These are phyloP conservation scores for Nitzschia sp. DNA, from an alignment of 108 stramenopile species.

Conservation along the genomic window DNA sequence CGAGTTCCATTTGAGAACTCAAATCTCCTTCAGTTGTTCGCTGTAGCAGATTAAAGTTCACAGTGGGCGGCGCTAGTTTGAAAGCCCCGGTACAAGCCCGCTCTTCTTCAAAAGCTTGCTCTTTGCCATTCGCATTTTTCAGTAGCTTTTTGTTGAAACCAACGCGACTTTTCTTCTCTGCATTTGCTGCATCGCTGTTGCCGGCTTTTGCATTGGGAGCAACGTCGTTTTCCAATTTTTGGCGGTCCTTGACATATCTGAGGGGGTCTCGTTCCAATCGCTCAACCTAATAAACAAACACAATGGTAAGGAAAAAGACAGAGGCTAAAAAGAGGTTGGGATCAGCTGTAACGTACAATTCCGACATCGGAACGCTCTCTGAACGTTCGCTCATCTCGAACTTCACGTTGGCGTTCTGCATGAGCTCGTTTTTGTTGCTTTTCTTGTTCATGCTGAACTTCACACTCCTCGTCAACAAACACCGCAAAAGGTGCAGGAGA, in stretches of 20 bases:
- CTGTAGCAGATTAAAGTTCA: constrained; percentile 59
- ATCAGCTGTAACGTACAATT: constrained; percentile 43
- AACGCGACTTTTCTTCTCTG: constrained; percentile 19
- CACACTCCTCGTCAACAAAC: constrained; percentile 79
- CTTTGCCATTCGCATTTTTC: constrained; percentile 48
- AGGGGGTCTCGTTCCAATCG: constrained; percentile 66
- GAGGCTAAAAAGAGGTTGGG: not conserved
- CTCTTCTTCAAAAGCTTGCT: constrained; percentile 77
- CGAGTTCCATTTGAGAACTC: constrained; percentile 58
- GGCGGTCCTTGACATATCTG: constrained; percentile 68
- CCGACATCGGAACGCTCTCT: constrained; percentile 67
- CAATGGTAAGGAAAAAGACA: not conserved
- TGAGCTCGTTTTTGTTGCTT: constrained; percentile 23
- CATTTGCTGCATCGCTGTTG: constrained; percentile 29
- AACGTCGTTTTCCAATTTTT: constrained; percentile 45
- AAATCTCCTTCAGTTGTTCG: constrained; percentile 9
- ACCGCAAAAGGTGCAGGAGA: constrained; percentile 67
- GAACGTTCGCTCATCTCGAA: constrained; percentile 67
- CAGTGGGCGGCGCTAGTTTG: constrained; percentile 32
- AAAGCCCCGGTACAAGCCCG: constrained; percentile 43
- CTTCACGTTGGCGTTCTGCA: constrained; percentile 27
- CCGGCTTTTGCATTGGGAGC: constrained; percentile 4
- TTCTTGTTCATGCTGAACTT: constrained; percentile 29
- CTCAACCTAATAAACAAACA: no score
- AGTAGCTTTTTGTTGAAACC: constrained; percentile 58